Percentiles rank a stretch among this genome's conserved stretches.
These are phyloP conservation scores for Nematodospora valgi DNA, from an alignment of 805 yeast species.

Conservation along the genomic window DNA sequence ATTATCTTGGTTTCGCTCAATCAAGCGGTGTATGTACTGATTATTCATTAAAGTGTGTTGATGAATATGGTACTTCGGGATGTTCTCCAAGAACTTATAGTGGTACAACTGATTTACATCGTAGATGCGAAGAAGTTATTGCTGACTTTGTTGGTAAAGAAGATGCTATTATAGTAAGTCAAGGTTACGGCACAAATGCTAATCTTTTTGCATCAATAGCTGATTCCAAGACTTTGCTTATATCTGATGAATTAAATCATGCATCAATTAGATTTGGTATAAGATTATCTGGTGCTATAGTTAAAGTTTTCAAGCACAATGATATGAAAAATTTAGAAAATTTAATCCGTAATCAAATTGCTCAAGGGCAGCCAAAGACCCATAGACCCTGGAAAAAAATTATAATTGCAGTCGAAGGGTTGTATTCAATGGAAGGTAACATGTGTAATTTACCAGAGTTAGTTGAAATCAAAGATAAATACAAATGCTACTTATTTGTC, in stretches of 20 bases:
- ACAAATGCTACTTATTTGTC: constrained; percentile 84
- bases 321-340: constrained; percentile 79
- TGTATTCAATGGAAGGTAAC: constrained; percentile 92
- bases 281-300: constrained; percentile 87
- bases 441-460: constrained; percentile 76
- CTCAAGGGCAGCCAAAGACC: constrained; percentile 91
- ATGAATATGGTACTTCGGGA: constrained; percentile 71
- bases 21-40: constrained; percentile 90
- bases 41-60: constrained; percentile 58
- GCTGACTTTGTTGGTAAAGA: constrained; percentile 91
- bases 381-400: constrained; percentile 96
- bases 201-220: constrained; percentile 78
- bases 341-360: constrained; percentile 75
- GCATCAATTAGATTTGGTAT: constrained; percentile 95
- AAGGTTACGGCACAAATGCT: constrained; percentile 97
- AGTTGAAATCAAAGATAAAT: constrained; percentile 71
- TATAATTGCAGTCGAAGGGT: constrained; percentile 84
- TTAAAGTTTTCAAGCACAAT: constrained; percentile 88
- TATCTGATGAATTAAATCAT: constrained; percentile 93
- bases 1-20: constrained; percentile 96
- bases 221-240: constrained; percentile 83
- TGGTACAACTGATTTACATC: constrained; percentile 77
- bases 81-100: constrained; percentile 72
- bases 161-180: constrained; percentile 78
- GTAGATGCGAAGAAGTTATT: constrained; percentile 67